phyloP scores from a whole-genome alignment of 345 rosid species.

The Tarenaya hassleriana region DNA sequence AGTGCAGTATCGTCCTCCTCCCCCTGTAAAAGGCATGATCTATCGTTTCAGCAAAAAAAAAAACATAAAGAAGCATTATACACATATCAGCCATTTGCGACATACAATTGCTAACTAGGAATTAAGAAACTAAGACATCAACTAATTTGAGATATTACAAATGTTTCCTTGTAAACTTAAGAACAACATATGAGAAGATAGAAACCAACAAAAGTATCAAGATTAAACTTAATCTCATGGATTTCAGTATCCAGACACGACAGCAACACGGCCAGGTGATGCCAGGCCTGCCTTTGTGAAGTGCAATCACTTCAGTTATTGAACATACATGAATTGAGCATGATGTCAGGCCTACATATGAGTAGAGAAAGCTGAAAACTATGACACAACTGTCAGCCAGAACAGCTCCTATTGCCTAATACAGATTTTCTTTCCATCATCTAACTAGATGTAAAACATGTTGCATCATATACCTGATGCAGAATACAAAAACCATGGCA shows the following conservation, averaged over 20 bases:
- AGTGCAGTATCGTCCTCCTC: slow-evolving; percentile 89
- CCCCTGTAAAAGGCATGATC: slow-evolving; percentile 45
- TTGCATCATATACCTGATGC: slow-evolving; percentile 3
- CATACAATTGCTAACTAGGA: neutral
- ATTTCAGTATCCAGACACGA: too few relatives aligned
- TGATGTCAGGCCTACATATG: slow-evolving; percentile 5
- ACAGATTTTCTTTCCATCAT: neutral
- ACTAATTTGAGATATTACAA: neutral
- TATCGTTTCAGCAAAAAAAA: slow-evolving; percentile 22
- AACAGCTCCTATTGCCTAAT: neutral
- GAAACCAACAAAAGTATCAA: too few relatives aligned
- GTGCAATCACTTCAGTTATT: neutral
- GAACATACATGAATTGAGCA: neutral
- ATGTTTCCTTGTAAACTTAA: neutral
- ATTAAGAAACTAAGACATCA: slow-evolving; percentile 4
- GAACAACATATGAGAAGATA: too few relatives aligned
- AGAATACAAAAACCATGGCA: slow-evolving; percentile 5
- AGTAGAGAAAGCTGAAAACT: neutral
- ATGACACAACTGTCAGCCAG: slow-evolving; percentile 7
- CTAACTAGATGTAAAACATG: too few relatives aligned
- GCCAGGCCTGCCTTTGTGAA: slow-evolving; percentile 1
- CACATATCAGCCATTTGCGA: neutral
- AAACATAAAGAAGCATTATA: slow-evolving; percentile 3
- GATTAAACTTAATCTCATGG: too few relatives aligned
- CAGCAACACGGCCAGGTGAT: neutral